Percentiles rank a stretch among this genome's conserved stretches.
Evolutionary conservation across 2,329 filamentous ascomycete genomes (phyloP).

Genomic region (Westerdykella aurantiaca): DNA sequence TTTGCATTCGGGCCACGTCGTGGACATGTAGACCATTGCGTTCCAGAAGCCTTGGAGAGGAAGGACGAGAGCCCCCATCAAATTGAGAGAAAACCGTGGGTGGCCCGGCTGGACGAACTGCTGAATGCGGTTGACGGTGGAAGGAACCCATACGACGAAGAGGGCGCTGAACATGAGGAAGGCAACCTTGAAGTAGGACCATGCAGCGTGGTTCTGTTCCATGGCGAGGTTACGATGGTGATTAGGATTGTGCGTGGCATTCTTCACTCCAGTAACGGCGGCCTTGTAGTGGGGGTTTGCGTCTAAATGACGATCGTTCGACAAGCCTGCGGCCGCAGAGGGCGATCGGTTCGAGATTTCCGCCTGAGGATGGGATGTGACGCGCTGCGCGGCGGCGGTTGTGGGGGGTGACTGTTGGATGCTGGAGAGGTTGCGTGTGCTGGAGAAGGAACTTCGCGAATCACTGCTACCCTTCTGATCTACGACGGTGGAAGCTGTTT

Average conservation of each 20-base stretch:
- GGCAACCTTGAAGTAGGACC: conserved; percentile 65
- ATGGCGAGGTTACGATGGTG: conserved; percentile 21
- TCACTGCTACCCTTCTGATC: conserved; percentile 10
- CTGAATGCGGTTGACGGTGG: conserved; percentile 71
- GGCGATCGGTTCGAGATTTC: neutral
- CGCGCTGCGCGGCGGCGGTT: neutral
- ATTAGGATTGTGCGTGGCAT: neutral
- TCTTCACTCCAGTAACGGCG: neutral
- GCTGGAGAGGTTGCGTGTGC: conserved; percentile 17
- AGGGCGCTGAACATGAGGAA: conserved; percentile 67
- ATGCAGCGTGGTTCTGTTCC: conserved; percentile 55
- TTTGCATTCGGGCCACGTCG: conserved; percentile 24
- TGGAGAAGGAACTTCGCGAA: conserved; percentile 28
- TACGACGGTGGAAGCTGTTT: conserved; percentile 4
- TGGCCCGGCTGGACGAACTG: conserved; percentile 52
- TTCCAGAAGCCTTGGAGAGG: conserved; percentile 86
- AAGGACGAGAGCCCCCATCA: conserved; percentile 66
- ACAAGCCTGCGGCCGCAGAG: too few relatives aligned
- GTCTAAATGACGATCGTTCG: neutral
- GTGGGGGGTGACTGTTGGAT: neutral
- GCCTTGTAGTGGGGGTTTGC: neutral
- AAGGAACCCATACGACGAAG: conserved; percentile 70
- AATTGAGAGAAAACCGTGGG: conserved; percentile 55
- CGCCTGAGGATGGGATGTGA: neutral
- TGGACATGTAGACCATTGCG: conserved; percentile 62